Percentiles rank a stretch among this genome's conserved stretches.
phyloP scores from a whole-genome alignment of 2,329 filamentous ascomycete genomes.

The Clonostachys rhizophaga region DNA sequence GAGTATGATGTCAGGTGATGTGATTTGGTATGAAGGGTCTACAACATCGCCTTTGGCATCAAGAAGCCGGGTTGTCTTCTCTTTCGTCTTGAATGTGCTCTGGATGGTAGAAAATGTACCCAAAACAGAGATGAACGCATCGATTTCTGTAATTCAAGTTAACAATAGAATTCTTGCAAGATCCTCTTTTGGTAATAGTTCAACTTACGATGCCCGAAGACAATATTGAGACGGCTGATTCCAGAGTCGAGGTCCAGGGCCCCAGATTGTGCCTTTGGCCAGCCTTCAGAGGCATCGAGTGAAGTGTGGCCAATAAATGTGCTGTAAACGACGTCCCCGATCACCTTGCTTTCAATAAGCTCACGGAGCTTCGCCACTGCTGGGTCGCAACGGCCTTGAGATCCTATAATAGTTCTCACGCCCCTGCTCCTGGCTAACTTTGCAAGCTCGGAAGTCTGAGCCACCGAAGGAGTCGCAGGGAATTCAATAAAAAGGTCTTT shows the following conservation, averaged over 20 bases:
- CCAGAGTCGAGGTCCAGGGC: conserved; percentile 21
- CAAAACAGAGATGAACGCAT: conserved; percentile 36
- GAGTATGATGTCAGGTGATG: conserved; percentile 35
- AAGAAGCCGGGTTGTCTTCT: conserved; percentile 20
- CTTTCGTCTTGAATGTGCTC: conserved; percentile 26
- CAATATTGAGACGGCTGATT: conserved; percentile 28
- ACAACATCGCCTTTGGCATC: conserved; percentile 29
- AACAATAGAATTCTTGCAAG: not conserved
- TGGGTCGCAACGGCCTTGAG: conserved; percentile 45
- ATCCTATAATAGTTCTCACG: conserved; percentile 36
- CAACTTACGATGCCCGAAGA: conserved; percentile 32
- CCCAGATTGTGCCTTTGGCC: conserved; percentile 24
- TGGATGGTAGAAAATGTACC: conserved; percentile 34
- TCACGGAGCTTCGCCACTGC: conserved; percentile 34
- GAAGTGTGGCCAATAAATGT: no score
- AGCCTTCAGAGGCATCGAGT: no score
- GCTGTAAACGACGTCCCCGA: conserved; percentile 49
- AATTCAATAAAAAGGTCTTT: conserved; percentile 54
- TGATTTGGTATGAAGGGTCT: conserved; percentile 15
- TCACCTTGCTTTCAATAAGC: conserved; percentile 33
- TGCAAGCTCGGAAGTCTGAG: conserved; percentile 34
- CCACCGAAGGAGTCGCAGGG: conserved; percentile 43
- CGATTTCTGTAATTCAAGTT: conserved; percentile 26
- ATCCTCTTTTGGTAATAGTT: no score
- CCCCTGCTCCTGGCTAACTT: conserved; percentile 21